Evolutionary conservation across 2,329 filamentous ascomycete species (phyloP).

Genomic region (Pseudogymnoascus sp.): DNA sequence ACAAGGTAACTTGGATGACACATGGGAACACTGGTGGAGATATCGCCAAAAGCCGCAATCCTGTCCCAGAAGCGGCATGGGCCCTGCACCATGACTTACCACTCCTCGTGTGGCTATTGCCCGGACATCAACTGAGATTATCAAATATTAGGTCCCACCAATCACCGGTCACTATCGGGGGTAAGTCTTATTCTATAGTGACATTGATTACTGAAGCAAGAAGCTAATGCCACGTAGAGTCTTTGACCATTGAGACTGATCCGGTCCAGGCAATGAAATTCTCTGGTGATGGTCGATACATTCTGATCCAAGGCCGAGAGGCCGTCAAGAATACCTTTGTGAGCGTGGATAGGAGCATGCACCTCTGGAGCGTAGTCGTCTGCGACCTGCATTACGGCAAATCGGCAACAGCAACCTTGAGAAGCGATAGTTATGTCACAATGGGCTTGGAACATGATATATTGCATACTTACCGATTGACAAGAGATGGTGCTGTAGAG

Average conservation of each 20-base stretch:
- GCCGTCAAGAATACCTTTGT: neutral
- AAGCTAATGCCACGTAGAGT: neutral
- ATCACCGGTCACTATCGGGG: conserved; percentile 5
- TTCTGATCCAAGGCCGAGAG: conserved; percentile 7
- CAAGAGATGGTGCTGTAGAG: conserved; percentile 9
- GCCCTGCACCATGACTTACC: conserved; percentile 1
- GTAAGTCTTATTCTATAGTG: neutral
- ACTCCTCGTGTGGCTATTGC: conserved; percentile 8
- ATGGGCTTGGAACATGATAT: neutral
- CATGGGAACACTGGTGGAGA: conserved; percentile 7
- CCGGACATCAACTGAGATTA: conserved; percentile 9
- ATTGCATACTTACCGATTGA: conserved; percentile 8
- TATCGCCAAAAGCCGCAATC: neutral
- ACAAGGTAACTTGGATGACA: conserved; percentile 8
- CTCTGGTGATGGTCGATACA: conserved; percentile 7
- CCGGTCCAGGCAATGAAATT: conserved; percentile 8
- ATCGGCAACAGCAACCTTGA: neutral
- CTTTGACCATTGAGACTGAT: conserved; percentile 5
- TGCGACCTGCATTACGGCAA: conserved; percentile 6
- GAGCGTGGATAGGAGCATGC: neutral
- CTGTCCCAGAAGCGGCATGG: conserved; percentile 6
- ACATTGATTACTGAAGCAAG: neutral
- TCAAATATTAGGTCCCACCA: conserved; percentile 3
- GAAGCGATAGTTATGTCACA: neutral
- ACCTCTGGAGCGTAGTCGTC: neutral